phyloP scores from a whole-genome alignment of 78 protist species.

The Dictyostelium purpureum region DNA sequence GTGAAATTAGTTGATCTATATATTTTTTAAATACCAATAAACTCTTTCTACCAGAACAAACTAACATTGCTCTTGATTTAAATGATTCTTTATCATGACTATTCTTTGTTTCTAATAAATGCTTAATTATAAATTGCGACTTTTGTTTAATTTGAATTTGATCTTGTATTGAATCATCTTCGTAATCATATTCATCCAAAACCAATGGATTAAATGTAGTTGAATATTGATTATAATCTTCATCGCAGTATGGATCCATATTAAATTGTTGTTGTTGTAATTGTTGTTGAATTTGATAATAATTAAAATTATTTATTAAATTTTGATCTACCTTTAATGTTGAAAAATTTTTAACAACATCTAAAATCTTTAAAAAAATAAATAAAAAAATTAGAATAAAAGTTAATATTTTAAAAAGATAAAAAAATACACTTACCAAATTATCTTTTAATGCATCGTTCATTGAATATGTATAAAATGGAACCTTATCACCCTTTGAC shows the following conservation, averaged over 20 bases:
- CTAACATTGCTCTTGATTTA: conserved; percentile 55
- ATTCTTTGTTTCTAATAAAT: conserved; percentile 12
- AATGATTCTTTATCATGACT: not conserved
- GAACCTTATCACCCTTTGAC: conserved; percentile 17
- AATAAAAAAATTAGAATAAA: too few species aligned
- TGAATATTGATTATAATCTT: not conserved
- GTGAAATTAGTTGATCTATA: conserved; percentile 29
- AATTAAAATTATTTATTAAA: not conserved
- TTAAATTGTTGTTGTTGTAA: not conserved
- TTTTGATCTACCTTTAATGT: not conserved
- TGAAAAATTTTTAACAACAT: conserved; percentile 20
- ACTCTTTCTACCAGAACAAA: conserved; percentile 62
- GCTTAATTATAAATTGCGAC: conserved; percentile 39
- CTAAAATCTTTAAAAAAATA: conserved; percentile 18
- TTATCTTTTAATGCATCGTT: conserved; percentile 51
- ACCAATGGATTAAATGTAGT: not conserved
- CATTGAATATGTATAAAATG: conserved; percentile 74
- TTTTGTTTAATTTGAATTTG: conserved; percentile 33
- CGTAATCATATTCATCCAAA: conserved; percentile 4
- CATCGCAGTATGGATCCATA: not conserved
- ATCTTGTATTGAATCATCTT: conserved; percentile 21
- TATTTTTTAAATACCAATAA: conserved; percentile 31
- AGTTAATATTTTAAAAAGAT: not conserved
- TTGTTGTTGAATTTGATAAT: conserved; percentile 9
- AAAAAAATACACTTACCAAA: not conserved